Conservation (phyloP, 352 stramenopile genomes). For the Phytopythium cucurbitacearum region DNA sequence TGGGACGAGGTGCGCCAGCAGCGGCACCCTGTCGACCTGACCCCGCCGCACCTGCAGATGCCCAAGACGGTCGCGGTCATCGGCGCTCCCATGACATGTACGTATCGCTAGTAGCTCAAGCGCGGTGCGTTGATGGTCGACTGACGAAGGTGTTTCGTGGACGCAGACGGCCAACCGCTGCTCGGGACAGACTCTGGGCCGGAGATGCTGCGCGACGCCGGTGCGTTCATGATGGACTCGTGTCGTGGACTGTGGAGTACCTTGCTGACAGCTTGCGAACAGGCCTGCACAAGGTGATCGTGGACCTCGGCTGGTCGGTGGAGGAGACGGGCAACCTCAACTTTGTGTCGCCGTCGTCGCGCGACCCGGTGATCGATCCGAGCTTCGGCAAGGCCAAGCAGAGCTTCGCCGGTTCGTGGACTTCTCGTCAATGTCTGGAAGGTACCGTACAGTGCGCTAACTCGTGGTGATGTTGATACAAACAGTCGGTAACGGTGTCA, state of each 20-base stretch:
- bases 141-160: background rate
- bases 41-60: constrained; percentile 45
- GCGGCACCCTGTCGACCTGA: constrained; percentile 43
- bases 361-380: constrained; percentile 63
- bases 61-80: constrained; percentile 79
- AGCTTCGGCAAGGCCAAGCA: constrained; percentile 72
- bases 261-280: background rate
- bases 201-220: constrained; percentile 66
- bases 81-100: constrained; percentile 86
- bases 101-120: constrained; percentile 6
- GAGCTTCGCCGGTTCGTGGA: constrained; percentile 50
- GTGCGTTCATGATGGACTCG: background rate
- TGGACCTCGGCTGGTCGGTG: constrained; percentile 80
- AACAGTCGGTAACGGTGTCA: constrained; percentile 83
- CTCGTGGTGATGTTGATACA: background rate
- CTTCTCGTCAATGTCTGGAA: background rate
- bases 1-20: constrained; percentile 70
- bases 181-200: constrained; percentile 75
- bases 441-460: background rate
- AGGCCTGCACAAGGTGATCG: constrained; percentile 73
- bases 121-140: background rate
- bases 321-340: constrained; percentile 83
- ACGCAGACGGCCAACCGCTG: constrained; percentile 72
- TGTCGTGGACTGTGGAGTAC: background rate
- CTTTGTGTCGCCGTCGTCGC: constrained; percentile 43